Percentiles rank a stretch among this genome's conserved stretches.
Conservation (phyloP, 345 rosid species). For the Abelmoschus esculentus region DNA sequence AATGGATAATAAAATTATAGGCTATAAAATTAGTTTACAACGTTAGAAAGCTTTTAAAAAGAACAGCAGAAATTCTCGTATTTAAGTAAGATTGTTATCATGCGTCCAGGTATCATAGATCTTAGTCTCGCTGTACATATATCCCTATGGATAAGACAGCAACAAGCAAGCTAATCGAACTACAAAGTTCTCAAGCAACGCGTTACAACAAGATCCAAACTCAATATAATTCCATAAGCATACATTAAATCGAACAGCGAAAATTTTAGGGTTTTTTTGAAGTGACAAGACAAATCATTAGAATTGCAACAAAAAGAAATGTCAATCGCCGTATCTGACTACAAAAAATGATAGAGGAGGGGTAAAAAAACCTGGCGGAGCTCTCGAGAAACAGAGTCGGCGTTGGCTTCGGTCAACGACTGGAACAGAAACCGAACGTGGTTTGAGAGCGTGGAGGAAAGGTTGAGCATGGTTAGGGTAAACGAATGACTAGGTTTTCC, state of each 20-base stretch:
- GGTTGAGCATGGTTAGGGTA: constrained; percentile 38
- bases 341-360: not conserved
- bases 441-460: constrained; percentile 39
- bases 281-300: not conserved
- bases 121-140: not conserved
- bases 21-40: not conserved
- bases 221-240: not conserved
- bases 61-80: not conserved
- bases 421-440: constrained; percentile 70
- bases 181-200: not conserved
- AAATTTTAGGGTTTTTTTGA: constrained; percentile 4
- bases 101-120: not conserved
- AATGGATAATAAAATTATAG: not conserved
- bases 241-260: not conserved
- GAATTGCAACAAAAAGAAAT: not conserved
- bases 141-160: not conserved
- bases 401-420: constrained; percentile 47
- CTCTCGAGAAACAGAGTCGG: constrained; percentile 48
- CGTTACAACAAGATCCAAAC: not conserved
- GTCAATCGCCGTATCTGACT: not conserved
- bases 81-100: not conserved
- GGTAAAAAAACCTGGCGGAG: constrained; percentile 52
- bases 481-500: constrained; percentile 20
- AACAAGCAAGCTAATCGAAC: not conserved
- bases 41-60: not conserved